Base-by-base conservation (phyloP, 768 basidiomycete species). In the Thelephora aurantiotincta region DNA sequence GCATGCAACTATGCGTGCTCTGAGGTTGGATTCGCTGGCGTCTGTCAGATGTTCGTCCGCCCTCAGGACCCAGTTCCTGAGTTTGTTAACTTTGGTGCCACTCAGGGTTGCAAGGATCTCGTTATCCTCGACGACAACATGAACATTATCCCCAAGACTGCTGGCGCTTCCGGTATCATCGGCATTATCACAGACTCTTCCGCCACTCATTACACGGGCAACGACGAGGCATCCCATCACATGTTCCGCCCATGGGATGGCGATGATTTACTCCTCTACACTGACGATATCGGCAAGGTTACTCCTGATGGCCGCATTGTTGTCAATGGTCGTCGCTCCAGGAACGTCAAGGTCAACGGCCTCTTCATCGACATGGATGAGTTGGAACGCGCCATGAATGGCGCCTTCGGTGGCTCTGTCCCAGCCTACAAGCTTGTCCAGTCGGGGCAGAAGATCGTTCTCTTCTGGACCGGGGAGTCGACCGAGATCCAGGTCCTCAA, bases 1-100 rank as follows among this genome's bases (percentile, higher is more conserved):
- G 58, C 60, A 5, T 61, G 60, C 53, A 61, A 62, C 44, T 61
- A 62, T 12, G 60, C 60, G 58, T 61, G 60, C 45, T 61, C 58
- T 26, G 60, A 62, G 18, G 57, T 61, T 19, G 58, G 60, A 38
- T 61, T 60, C 30, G 60, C 60, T 7, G 60, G 58, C 13, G 54
- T 61, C 35, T 58, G 57, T 11, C 58, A 62, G 33, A 58, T 62
- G 60, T 60, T 62, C 30, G 33, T 61, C 45, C 54, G 47, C 22
- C 60, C 60, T 6, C 48, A 46, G 18, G 55, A 61, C 37, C 44
- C 50, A 1, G 59, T 61, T 22, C 58, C 60, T 0, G 54, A 60
- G 9, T 46, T 37, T 1, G 59, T 61, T 43, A 58, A 56, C 14
- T 62, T 61, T 36, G 55, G 55, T 0, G 45, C 60, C 16, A 61